Conservation (phyloP, 768 basidiomycete species). For the Paxillus ammoniavirescens region DNA sequence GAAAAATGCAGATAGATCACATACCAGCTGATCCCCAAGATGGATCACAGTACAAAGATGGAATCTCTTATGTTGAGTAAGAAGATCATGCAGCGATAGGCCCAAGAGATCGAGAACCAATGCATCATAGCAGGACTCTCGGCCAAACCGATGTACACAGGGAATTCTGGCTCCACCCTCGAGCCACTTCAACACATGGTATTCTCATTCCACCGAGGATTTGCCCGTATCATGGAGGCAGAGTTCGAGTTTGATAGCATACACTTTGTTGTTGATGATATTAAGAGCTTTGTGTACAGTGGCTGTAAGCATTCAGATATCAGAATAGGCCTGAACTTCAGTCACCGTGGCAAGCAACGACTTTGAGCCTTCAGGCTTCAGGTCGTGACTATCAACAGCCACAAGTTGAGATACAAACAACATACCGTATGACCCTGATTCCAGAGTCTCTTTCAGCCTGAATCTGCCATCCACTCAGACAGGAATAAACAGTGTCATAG, state of each 20-base stretch:
- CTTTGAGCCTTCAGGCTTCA: not conserved
- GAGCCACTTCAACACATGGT: not conserved
- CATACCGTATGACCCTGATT: slow-evolving; percentile 1
- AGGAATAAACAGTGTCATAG: not conserved
- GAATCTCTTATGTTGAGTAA: not conserved
- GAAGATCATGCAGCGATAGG: not conserved
- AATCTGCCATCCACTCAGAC: slow-evolving; percentile 1
- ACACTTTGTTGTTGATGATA: not conserved
- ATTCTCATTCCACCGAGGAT: slow-evolving; percentile 1
- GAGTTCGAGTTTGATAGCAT: not conserved
- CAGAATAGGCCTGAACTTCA: not conserved
- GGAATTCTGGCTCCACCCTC: not conserved
- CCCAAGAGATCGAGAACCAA: not conserved
- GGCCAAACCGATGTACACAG: not conserved
- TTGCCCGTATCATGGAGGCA: too few species aligned
- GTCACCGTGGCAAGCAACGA: too few species aligned
- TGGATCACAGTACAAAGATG: not conserved
- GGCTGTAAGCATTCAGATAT: not conserved
- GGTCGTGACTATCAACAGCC: not conserved
- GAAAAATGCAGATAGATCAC: not conserved
- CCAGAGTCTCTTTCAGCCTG: not conserved
- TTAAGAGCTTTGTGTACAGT: not conserved
- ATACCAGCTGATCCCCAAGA: not conserved
- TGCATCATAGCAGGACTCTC: not conserved
- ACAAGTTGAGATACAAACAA: not conserved